Percentiles rank a stretch among this genome's conserved stretches.
These are phyloP conservation scores for Tolypocladium cylindrosporum DNA, from an alignment of 2,329 filamentous ascomycete species.

Conservation along the genomic window DNA sequence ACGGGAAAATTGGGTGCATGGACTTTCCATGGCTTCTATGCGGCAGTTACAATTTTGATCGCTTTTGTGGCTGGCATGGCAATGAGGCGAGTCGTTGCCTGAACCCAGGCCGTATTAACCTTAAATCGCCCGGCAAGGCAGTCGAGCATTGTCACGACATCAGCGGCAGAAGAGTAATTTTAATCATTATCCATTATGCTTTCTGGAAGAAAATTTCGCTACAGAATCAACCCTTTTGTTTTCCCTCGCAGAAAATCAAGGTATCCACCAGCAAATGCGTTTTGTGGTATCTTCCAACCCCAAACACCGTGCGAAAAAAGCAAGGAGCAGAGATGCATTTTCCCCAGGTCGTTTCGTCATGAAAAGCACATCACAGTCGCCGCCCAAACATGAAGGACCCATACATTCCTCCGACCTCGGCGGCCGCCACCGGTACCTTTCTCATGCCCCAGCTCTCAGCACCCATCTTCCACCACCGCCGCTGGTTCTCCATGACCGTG, in stretches of 20 bases:
- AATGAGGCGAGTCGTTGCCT: neutral
- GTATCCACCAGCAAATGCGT: slow-evolving; percentile 1
- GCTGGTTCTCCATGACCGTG: slow-evolving; percentile 27
- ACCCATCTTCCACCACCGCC: slow-evolving; percentile 74
- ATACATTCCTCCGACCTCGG: slow-evolving; percentile 91
- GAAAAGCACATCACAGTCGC: slow-evolving; percentile 32
- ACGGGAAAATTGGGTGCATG: neutral
- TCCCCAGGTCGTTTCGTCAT: neutral
- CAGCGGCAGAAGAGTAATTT: neutral
- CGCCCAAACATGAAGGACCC: slow-evolving; percentile 60
- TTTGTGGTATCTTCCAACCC: slow-evolving; percentile 6
- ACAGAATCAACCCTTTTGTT: neutral
- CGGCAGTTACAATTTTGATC: neutral
- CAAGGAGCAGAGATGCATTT: slow-evolving; percentile 10
- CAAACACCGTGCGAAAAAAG: slow-evolving; percentile 6
- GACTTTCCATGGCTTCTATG: neutral
- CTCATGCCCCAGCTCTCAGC: slow-evolving; percentile 78
- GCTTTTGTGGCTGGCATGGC: neutral
- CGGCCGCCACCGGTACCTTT: slow-evolving; percentile 82
- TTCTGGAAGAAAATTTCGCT: neutral
- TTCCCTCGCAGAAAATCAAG: neutral
- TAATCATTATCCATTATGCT: neutral
- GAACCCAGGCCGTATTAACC: neutral
- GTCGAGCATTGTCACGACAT: neutral
- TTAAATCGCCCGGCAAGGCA: neutral